These are phyloP conservation scores for Xerocomellus dryophilus DNA, from an alignment of 768 basidiomycete genomes.

Conservation along the genomic window DNA sequence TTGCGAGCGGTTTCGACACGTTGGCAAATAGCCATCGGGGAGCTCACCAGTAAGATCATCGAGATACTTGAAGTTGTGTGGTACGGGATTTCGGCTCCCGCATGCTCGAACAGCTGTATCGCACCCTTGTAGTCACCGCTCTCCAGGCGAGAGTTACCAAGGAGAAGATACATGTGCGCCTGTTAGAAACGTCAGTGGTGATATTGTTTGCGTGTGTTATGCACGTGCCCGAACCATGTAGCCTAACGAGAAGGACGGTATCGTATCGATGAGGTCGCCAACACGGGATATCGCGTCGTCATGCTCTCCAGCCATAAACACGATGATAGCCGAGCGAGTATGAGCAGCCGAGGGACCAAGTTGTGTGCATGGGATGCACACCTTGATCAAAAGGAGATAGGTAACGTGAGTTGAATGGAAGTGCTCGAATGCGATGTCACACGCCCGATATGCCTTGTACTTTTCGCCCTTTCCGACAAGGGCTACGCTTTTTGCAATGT, in stretches of 20 bases:
- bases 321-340: background rate
- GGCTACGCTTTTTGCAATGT: background rate
- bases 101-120: background rate
- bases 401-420: no score
- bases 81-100: background rate
- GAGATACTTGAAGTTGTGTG: background rate
- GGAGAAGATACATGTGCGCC: background rate
- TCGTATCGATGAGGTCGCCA: background rate
- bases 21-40: no score
- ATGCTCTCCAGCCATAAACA: background rate
- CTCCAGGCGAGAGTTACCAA: no score
- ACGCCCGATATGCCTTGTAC: background rate
- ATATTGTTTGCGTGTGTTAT: background rate
- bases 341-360: background rate
- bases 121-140: background rate
- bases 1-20: no score
- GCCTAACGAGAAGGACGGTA: background rate
- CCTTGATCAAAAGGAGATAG: background rate
- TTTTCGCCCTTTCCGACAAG: background rate
- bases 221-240: background rate
- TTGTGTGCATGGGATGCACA: background rate
- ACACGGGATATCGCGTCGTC: background rate
- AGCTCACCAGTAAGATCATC: slow-evolving; percentile 1
- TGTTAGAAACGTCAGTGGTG: background rate
- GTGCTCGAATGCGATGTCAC: background rate